Conservation (phyloP, 169 alveolate genomes). For the Plasmodium yoelii region DNA sequence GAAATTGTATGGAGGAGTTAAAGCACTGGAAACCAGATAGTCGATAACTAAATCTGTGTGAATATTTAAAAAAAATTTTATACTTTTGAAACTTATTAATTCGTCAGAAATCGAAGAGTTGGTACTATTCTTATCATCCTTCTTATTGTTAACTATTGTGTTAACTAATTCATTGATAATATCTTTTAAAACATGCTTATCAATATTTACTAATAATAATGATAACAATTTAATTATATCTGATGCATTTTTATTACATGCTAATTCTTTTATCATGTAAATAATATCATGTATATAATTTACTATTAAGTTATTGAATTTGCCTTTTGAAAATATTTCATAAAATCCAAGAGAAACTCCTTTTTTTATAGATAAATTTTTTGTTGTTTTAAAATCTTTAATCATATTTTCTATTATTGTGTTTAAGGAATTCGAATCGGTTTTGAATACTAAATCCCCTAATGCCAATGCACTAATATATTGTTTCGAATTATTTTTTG, state of each 20-base stretch:
- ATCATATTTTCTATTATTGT: conserved; percentile 61
- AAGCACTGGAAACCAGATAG: conserved; percentile 25
- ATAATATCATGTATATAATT: conserved; percentile 52
- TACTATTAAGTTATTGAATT: conserved; percentile 38
- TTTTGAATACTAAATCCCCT: conserved; percentile 71
- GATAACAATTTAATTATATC: conserved; percentile 48
- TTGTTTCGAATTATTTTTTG: conserved; percentile 60
- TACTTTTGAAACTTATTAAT: conserved; percentile 50
- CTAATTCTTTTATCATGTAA: conserved; percentile 73
- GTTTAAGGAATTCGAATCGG: conserved; percentile 37
- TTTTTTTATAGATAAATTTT: conserved; percentile 46
- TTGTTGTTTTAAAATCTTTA: conserved; percentile 57
- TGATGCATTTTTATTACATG: conserved; percentile 41
- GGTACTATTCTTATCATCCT: neutral
- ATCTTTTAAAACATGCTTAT: conserved; percentile 14
- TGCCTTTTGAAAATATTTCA: conserved; percentile 71
- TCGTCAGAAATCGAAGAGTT: conserved; percentile 34
- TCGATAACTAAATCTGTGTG: conserved; percentile 67
- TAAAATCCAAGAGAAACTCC: conserved; percentile 70
- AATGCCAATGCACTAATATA: conserved; percentile 62
- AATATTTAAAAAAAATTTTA: conserved; percentile 55
- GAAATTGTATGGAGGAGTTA: conserved; percentile 35
- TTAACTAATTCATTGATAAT: conserved; percentile 34
- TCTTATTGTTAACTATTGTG: conserved; percentile 1
- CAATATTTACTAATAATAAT: conserved; percentile 41